phyloP scores from a whole-genome alignment of 2,329 filamentous ascomycete species.

The Aspergillus sp. region DNA sequence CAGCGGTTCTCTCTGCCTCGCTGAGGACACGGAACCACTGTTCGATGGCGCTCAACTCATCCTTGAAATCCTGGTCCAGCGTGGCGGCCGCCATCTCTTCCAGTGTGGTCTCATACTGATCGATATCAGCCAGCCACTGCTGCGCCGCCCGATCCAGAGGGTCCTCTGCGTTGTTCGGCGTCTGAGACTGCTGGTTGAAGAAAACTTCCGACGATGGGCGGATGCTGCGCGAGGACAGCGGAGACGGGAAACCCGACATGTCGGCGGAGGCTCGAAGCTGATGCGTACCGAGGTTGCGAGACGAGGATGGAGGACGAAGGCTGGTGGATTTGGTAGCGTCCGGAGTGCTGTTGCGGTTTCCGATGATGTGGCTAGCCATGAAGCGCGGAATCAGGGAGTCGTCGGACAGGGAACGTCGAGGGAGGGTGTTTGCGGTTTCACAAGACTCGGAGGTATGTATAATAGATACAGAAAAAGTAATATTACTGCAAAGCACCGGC shows the following conservation, averaged over 20 bases:
- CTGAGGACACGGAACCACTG: slow-evolving; percentile 99
- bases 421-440: slow-evolving; percentile 10
- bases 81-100: slow-evolving; percentile 99
- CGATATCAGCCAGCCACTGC: slow-evolving; percentile 98
- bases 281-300: slow-evolving; percentile 74
- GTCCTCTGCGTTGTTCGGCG: slow-evolving; percentile 72
- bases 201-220: slow-evolving; percentile 91
- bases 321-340: slow-evolving; percentile 80
- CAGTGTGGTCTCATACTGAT: slow-evolving; percentile 97
- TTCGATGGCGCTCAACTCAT: slow-evolving; percentile 97
- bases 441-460: slow-evolving; percentile 20
- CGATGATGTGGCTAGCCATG: slow-evolving; percentile 66
- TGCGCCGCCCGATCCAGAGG: slow-evolving; percentile 90
- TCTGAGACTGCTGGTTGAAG: slow-evolving; percentile 74
- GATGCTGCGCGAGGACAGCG: slow-evolving; percentile 71
- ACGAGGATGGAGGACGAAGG: slow-evolving; percentile 80
- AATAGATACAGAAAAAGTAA: slow-evolving; percentile 38
- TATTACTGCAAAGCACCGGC: slow-evolving; percentile 62
- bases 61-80: slow-evolving; percentile 99
- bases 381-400: slow-evolving; percentile 16
- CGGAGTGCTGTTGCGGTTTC: slow-evolving; percentile 95
- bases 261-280: slow-evolving; percentile 94
- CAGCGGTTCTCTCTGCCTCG: slow-evolving; percentile 93
- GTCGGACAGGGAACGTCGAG: slow-evolving; percentile 7
- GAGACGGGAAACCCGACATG: slow-evolving; percentile 79